A percentile compares a stretch with the other conserved stretches of the same genome.
phyloP scores from a whole-genome alignment of 1,284 basidiomycete genomes.

The Singerocomus inundabilis region DNA sequence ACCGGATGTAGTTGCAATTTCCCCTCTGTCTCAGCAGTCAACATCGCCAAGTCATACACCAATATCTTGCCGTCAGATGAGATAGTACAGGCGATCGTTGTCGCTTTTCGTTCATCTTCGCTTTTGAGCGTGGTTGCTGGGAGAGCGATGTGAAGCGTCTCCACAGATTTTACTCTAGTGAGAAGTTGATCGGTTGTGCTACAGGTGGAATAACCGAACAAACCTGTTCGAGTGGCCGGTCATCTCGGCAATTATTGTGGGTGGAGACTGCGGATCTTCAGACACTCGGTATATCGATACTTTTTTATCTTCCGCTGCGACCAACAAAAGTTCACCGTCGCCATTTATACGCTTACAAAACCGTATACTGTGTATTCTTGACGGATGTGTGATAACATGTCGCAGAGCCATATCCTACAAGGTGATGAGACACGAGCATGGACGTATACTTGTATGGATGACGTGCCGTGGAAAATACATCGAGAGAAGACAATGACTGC shows the following conservation, averaged over 20 bases:
- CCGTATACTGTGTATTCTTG: conserved; percentile 76
- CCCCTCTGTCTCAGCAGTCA: conserved; percentile 37
- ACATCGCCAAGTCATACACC: conserved; percentile 67
- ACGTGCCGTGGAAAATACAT: conserved; percentile 77
- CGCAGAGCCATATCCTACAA: conserved; percentile 68
- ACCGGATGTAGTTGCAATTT: conserved; percentile 51
- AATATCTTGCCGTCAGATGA: conserved; percentile 86
- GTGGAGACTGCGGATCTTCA: conserved; percentile 40
- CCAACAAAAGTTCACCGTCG: conserved; percentile 67
- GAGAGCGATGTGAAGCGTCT: conserved; percentile 57
- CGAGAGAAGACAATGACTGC: conserved; percentile 73
- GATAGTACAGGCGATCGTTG: conserved; percentile 67
- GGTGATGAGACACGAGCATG: conserved; percentile 3
- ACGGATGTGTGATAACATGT: conserved; percentile 69
- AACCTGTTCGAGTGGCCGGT: conserved; percentile 76
- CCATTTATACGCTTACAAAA: conserved; percentile 62
- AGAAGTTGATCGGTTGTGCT: conserved; percentile 1
- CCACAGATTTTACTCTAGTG: conserved; percentile 68
- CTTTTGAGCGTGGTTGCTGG: conserved; percentile 33
- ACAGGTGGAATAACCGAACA: conserved; percentile 17
- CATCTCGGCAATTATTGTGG: conserved; percentile 59
- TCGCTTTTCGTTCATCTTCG: conserved; percentile 37
- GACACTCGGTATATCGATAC: conserved; percentile 68
- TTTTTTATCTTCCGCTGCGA: conserved; percentile 84
- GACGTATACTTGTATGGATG: not conserved